Conservation (phyloP, 179 eudicot genomes). For the Silene coronaria region DNA sequence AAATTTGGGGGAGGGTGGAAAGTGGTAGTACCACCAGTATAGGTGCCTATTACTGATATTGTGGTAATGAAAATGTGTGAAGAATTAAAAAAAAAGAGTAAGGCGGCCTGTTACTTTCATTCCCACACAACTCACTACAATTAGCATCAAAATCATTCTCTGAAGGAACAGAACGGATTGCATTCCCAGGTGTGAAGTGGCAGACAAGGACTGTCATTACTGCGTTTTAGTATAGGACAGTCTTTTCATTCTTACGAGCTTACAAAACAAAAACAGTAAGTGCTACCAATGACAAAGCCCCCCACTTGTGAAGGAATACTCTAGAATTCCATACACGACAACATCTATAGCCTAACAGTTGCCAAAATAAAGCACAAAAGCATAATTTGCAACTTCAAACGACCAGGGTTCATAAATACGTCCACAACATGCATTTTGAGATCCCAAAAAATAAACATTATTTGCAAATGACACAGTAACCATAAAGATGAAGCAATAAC, state of each 20-base stretch:
- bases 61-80: not conserved
- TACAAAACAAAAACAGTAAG: not conserved
- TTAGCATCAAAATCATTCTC: too few relatives aligned
- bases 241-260: not conserved
- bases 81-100: too few relatives aligned
- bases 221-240: too few relatives aligned
- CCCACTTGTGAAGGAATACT: not conserved
- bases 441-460: not conserved
- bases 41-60: not conserved
- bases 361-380: conserved; percentile 1
- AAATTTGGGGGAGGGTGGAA: not conserved
- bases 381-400: not conserved
- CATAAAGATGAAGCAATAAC: not conserved
- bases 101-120: not conserved
- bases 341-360: not conserved
- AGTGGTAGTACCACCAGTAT: not conserved
- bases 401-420: not conserved
- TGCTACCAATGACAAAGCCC: not conserved
- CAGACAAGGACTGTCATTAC: too few relatives aligned
- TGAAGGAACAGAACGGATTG: not conserved
- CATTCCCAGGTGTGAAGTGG: not conserved
- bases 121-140: not conserved
- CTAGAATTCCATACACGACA: not conserved
- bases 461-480: not conserved
- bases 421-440: not conserved